Conservation (phyloP, 306 rosid species). For the Glycine soja region DNA sequence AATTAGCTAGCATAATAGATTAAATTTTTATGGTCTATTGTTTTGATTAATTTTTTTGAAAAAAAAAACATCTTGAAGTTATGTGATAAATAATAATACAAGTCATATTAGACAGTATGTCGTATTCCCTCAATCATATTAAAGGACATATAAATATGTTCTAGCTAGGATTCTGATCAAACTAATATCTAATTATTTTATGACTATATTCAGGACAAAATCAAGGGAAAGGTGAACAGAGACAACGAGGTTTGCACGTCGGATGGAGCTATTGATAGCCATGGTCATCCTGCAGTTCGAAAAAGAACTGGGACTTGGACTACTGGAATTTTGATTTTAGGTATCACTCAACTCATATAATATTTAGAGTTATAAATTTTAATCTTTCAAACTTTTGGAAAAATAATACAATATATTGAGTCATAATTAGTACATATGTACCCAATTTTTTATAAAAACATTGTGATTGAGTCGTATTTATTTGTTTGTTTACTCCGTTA, state of each 20-base stretch:
- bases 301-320: constrained; percentile 64
- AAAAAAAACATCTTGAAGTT: background rate
- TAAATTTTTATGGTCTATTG: background rate
- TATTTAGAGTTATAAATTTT: too few species aligned
- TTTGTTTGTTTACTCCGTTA: background rate
- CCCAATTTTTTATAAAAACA: background rate
- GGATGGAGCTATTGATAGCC: constrained; percentile 72
- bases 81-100: background rate
- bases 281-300: constrained; percentile 66
- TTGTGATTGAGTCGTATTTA: background rate
- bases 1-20: background rate
- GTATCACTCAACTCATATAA: constrained; percentile 37
- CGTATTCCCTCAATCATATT: too few species aligned
- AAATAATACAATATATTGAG: too few species aligned
- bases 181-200: background rate
- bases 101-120: background rate
- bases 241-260: constrained; percentile 44
- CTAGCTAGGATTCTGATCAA: background rate
- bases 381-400: too few species aligned
- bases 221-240: constrained; percentile 32
- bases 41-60: background rate
- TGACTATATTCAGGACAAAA: constrained; percentile 43
- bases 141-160: background rate
- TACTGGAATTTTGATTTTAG: constrained; percentile 69
- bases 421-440: background rate